Conservation (phyloP, 352 stramenopile species). For the Globisporangium barbulae region DNA sequence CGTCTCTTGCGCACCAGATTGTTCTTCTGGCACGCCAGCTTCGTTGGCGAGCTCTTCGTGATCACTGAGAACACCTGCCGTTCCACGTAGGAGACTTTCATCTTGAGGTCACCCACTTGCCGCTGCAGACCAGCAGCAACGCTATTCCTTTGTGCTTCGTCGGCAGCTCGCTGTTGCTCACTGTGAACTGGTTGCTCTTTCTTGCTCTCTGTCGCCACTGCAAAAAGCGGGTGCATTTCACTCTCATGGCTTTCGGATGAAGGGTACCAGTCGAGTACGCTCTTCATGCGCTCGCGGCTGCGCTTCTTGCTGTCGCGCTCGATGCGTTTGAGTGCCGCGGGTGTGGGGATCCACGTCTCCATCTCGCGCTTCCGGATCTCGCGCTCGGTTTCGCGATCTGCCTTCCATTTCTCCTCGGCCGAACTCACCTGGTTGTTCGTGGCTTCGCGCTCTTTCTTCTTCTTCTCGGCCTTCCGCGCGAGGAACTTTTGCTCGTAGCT, state of each 20-base stretch:
- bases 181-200: conserved; percentile 8
- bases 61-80: conserved; percentile 5
- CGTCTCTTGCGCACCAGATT: conserved; percentile 17
- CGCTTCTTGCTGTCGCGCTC: conserved; percentile 35
- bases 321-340: conserved; percentile 28
- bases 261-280: conserved; percentile 52
- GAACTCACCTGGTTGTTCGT: conserved; percentile 39
- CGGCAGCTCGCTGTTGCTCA: conserved; percentile 21
- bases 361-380: conserved; percentile 43
- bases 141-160: conserved; percentile 8
- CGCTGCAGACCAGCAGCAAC: conserved; percentile 15
- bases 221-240: conserved; percentile 50
- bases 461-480: conserved; percentile 47
- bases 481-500: conserved; percentile 59
- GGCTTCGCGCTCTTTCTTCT: conserved; percentile 38
- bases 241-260: conserved; percentile 2
- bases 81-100: conserved; percentile 39
- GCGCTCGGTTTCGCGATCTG: conserved; percentile 50
- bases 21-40: conserved; percentile 15
- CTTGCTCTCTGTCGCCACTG: background rate
- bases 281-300: conserved; percentile 36
- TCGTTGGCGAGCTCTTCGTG: background rate
- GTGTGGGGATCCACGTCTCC: conserved; percentile 46
- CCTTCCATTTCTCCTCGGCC: conserved; percentile 39
- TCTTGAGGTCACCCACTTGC: conserved; percentile 25